A percentile compares a stretch with the other conserved stretches of the same genome.
Conservation (phyloP, 2,329 filamentous ascomycete genomes). For the Plectosphaerella cucumerina region DNA sequence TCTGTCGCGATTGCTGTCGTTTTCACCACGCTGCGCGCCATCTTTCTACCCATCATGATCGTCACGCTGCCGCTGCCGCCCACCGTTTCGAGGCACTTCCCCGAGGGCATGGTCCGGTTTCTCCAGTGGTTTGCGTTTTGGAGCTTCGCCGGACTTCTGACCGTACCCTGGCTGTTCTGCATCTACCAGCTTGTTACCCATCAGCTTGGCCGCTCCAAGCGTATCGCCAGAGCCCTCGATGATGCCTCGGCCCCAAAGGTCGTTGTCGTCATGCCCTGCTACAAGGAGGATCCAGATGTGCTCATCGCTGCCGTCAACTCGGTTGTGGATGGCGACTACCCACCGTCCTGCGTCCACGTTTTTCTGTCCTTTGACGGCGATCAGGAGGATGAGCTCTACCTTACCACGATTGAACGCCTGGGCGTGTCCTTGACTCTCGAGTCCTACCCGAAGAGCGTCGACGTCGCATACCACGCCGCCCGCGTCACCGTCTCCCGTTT, state of each 20-base stretch:
- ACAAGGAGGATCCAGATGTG: constrained; percentile 83
- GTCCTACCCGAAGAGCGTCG: constrained; percentile 83
- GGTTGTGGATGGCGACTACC: constrained; percentile 90
- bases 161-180: constrained; percentile 88
- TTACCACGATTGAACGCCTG: constrained; percentile 79
- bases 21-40: constrained; percentile 54
- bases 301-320: constrained; percentile 85
- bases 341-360: constrained; percentile 85
- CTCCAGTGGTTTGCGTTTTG: constrained; percentile 97
- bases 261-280: constrained; percentile 95
- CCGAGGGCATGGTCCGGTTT: constrained; percentile 59
- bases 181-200: constrained; percentile 88
- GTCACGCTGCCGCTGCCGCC: constrained; percentile 82
- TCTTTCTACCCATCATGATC: constrained; percentile 92
- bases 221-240: constrained; percentile 80
- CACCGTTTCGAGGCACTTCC: constrained; percentile 69
- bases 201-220: constrained; percentile 74
- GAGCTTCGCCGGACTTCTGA: constrained; percentile 80
- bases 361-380: constrained; percentile 95
- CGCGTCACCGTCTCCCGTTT: constrained; percentile 90
- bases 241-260: constrained; percentile 86
- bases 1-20: constrained; percentile 69
- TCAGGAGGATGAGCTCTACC: constrained; percentile 81
- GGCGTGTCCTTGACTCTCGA: constrained; percentile 75
- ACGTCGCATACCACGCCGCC: constrained; percentile 76